Evolutionary conservation across 345 rosid genomes (phyloP), one percentile per base, ranked within the genome.

Genomic region (Aquilaria sinensis): DNA sequence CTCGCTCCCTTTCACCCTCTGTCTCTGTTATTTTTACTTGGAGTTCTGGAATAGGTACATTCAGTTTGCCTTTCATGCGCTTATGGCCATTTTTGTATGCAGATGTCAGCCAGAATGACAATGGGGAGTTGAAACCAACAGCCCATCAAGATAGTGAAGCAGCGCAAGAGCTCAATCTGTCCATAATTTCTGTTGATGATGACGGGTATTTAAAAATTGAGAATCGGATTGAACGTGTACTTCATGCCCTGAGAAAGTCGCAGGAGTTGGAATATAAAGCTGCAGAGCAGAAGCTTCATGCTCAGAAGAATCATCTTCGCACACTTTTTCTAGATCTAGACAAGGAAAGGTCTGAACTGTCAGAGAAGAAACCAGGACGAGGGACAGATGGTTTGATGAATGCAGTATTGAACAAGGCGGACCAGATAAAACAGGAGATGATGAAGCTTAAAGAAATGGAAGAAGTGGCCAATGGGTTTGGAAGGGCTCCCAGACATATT

Each of bases 381-480:
- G 69, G 65, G 31, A 60, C 47, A 12, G 72, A 78, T 65, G 69
- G 51, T 56, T 71, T 74, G 64, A 56, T 58, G 70, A 72, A 71
- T 14, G 71, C 72, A 10, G 68, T 89, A 56, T 58, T 58, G 64
- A 52, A 53, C 53, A 78, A 82, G 74, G 71, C 67, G 57, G 80
- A 80, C 60, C 87, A 80, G 77, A 78, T 82, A 66, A 78, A 74
- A 59, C 74, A 53, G 54, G 91, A 83, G 72, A 60, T 71, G 47
- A 37, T 56, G 70, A 85, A 79, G 69, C 80, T 86, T 54, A 72
- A 71, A 69, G 76, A 80, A 51, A 89, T 89, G 94, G 67, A 76
- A 76, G 74, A 78, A 75, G 86, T 86, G 33, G 87, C 86, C 64
- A 83, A 72, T 5, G 94, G 88, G 49, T 87, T 86, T 62, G 96